A percentile compares a stretch with the other conserved stretches of the same genome.
phyloP scores from a whole-genome alignment of 495 filamentous ascomycete species.

The Hypoxylon lienhwacheense region DNA sequence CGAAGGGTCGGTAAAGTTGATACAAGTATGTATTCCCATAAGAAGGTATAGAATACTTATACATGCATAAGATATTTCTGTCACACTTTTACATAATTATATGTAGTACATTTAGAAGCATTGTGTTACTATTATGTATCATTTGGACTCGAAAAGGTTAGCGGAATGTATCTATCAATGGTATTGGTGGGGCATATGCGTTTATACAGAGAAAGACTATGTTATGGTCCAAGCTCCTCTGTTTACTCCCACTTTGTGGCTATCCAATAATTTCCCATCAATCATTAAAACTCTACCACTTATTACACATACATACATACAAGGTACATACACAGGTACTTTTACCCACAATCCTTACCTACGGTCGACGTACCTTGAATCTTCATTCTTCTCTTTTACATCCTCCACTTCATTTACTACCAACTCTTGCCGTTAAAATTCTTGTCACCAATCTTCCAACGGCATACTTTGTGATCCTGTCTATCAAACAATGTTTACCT shows the following conservation, averaged over 20 bases:
- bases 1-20: no score
- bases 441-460: neutral
- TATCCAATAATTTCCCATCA: conserved; percentile 26
- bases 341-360: conserved; percentile 21
- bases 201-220: neutral
- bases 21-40: no score
- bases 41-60: no score
- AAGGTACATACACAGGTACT: no score
- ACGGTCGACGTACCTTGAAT: neutral
- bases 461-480: neutral
- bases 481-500: conserved; percentile 32
- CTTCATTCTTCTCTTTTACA: conserved; percentile 9
- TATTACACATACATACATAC: no score
- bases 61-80: no score
- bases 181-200: neutral
- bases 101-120: no score
- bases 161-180: no score
- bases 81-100: no score
- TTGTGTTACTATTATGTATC: no score
- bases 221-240: conserved; percentile 34
- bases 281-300: no score
- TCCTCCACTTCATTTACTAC: conserved; percentile 2
- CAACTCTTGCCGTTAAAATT: conserved; percentile 3
- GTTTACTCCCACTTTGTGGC: conserved; percentile 23
- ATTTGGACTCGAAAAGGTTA: no score